Conservation (phyloP, 257 asterid genomes). For the Capsicum rhomboideum region DNA sequence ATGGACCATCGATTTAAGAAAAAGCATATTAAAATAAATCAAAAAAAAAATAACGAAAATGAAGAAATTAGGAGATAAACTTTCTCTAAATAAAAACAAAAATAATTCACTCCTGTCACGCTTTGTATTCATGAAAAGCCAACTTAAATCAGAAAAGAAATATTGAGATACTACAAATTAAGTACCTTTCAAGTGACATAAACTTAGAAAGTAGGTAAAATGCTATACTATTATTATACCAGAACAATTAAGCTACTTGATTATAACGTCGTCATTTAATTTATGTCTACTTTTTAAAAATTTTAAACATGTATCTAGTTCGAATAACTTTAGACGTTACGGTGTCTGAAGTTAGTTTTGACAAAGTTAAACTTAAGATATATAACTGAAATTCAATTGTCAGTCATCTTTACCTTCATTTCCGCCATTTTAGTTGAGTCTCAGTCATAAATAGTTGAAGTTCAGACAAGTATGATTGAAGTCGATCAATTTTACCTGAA, state of each 20-base stretch:
- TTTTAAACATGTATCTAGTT: not conserved
- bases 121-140: not conserved
- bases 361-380: not conserved
- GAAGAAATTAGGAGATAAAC: too few relatives aligned
- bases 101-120: not conserved
- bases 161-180: not conserved
- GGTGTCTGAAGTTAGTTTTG: not conserved
- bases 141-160: not conserved
- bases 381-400: not conserved
- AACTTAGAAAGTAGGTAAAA: not conserved
- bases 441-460: not conserved
- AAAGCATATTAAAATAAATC: too few relatives aligned
- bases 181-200: not conserved
- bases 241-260: not conserved
- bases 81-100: not conserved
- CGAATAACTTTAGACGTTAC: not conserved
- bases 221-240: not conserved
- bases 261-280: not conserved
- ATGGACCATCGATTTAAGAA: too few relatives aligned
- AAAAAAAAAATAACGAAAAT: too few relatives aligned
- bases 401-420: too few relatives aligned
- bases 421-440: not conserved
- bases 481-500: too few relatives aligned
- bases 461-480: too few relatives aligned
- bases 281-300: not conserved